Evolutionary conservation across 306 rosid species (phyloP), one percentile per base, ranked within the genome.

Genomic region (Vachellia pachyceras): DNA sequence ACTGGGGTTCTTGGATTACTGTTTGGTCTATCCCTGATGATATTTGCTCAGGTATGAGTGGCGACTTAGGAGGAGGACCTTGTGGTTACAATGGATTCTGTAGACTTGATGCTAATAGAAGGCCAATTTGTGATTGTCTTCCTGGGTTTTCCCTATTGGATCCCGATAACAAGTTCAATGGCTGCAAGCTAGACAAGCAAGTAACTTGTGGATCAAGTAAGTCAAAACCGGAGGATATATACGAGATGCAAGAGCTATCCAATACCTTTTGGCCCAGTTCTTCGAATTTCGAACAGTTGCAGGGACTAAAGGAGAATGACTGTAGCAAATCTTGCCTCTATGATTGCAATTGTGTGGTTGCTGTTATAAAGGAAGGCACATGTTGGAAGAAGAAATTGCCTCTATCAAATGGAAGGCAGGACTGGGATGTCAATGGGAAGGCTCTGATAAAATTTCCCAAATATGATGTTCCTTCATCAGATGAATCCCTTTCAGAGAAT

Each of bases 361-460:
- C 87, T 41, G 90, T 84, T 13, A 73, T 3, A 65, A 74, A 35
- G 72, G 75, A 22, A 6, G 61, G 44, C 3, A 57, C 37, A 1
- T 84, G 92, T 40, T 80, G 84, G 87, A 89, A 86, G 84, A 89
- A 86, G 85, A 89, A 65, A 80, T 25, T 84, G 10, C 87, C 90
- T 12, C 85, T 89, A 46, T 84, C 84, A 0, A 86, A 84, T 58
- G 90, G 92, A 67, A 84, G 87, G 46, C 70, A 36, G 23, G 76
- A 74, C 37, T 3, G 6, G 0, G n/a, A 3, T 22, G 75, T 47
- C 3, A 18, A 3, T 4, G 74, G 73, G 60, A 84, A 58, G 45
- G 66, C 80, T 37, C 66, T 72, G 29, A 25, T 86, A 52, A 77
- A 72, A 75, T 33, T 64, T 20, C 44, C 44, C 18, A 64, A 64